phyloP scores from a whole-genome alignment of 495 filamentous ascomycete species.

The Opeltia flavorubescens region DNA sequence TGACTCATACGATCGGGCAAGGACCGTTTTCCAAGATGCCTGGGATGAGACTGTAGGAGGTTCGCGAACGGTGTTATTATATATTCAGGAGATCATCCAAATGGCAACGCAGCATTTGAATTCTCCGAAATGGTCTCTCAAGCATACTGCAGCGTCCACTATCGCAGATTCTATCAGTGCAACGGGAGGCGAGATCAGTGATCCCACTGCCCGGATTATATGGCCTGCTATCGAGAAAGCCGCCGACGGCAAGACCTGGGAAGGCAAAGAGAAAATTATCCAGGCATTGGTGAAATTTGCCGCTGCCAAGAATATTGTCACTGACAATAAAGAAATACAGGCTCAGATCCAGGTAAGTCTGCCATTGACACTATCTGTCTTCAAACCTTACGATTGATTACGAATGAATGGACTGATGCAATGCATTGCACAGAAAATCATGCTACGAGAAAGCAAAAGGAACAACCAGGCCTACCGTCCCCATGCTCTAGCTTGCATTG shows the following conservation, averaged over 20 bases:
- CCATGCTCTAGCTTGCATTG: conserved; percentile 57
- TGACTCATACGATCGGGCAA: conserved; percentile 64
- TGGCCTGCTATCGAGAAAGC: conserved; percentile 78
- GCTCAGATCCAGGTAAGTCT: conserved; percentile 40
- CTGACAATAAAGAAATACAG: conserved; percentile 28
- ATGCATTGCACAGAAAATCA: conserved; percentile 31
- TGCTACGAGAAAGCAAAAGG: conserved; percentile 76
- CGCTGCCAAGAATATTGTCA: conserved; percentile 44
- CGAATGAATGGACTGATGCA: conserved; percentile 6
- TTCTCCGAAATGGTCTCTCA: conserved; percentile 74
- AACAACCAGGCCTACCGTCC: conserved; percentile 71
- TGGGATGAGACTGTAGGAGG: conserved; percentile 88
- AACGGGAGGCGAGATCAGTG: conserved; percentile 41
- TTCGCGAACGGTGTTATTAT: conserved; percentile 63
- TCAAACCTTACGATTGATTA: too few species aligned
- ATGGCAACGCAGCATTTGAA: conserved; percentile 53
- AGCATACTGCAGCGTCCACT: conserved; percentile 71
- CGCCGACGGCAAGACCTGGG: conserved; percentile 76
- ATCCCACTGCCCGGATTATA: conserved; percentile 42
- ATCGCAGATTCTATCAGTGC: conserved; percentile 58
- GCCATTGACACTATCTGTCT: not conserved
- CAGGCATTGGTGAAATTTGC: conserved; percentile 69
- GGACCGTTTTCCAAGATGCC: conserved; percentile 59
- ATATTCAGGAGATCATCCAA: conserved; percentile 65
- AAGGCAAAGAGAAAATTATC: conserved; percentile 84